phyloP scores from a whole-genome alignment of 306 rosid genomes.

The Prunus armeniaca region DNA sequence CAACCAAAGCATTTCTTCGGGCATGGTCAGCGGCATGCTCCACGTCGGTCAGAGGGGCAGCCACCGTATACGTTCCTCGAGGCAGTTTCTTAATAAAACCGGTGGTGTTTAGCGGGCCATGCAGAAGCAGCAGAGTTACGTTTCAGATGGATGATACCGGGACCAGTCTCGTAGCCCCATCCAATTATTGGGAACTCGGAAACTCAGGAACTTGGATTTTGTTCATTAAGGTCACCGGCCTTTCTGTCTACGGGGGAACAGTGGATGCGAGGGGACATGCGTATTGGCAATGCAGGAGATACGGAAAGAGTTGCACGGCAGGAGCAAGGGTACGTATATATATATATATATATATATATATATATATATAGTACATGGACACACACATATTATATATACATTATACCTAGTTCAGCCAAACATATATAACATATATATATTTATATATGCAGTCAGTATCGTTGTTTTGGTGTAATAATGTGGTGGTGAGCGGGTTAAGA shows the following conservation, averaged over 20 bases:
- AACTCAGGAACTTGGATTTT: conserved; percentile 25
- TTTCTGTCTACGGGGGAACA: conserved; percentile 11
- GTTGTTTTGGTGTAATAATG: conserved; percentile 38
- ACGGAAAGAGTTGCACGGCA: conserved; percentile 9
- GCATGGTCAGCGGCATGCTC: conserved; percentile 26
- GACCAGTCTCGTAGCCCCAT: conserved; percentile 26
- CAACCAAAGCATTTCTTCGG: conserved; percentile 19
- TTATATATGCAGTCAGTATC: conserved; percentile 32
- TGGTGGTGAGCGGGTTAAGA: conserved; percentile 40
- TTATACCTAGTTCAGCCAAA: too few relatives aligned
- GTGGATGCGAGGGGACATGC: conserved; percentile 15
- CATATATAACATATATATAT: neutral
- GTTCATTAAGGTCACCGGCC: conserved; percentile 18
- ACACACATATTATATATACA: too few relatives aligned
- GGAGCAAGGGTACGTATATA: conserved; percentile 22
- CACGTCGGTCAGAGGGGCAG: neutral
- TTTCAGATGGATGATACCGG: conserved; percentile 18
- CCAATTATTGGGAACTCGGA: conserved; percentile 24
- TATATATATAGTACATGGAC: neutral
- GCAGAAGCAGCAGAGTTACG: conserved; percentile 21
- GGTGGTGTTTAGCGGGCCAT: conserved; percentile 18
- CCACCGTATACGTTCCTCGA: conserved; percentile 26
- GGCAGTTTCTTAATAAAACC: conserved; percentile 15
- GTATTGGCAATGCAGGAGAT: conserved; percentile 17
- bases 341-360: neutral